Evolutionary conservation across 2,329 filamentous ascomycete species (phyloP), one percentile per base, ranked within the genome.

Genomic region (Emergomyces orientalis): DNA sequence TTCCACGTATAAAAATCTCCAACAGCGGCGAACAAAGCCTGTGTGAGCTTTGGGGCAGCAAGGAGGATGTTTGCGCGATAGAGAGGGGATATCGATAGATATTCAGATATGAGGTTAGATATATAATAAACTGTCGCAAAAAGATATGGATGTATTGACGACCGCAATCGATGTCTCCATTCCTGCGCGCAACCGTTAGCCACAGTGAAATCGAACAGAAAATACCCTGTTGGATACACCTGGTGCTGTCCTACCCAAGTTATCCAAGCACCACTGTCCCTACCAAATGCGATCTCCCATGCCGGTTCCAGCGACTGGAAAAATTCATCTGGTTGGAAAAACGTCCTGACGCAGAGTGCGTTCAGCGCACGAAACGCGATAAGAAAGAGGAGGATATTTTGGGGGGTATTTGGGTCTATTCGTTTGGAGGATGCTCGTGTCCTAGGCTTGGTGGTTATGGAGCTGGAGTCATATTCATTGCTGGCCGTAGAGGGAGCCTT

Each of bases 261-360:
- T 71, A 97, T 82, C 90, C 93, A 99, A 34, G 93, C 90, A 65
- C 89, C 89, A 74, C 87, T 89, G 17, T 81, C 74, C 2, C 79
- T 71, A 27, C 92, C 92, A 80, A 96, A 97, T 2, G 89, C 89
- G 62, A 94, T 82, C 70, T 87, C 81, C 92, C 93, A 97, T 68
- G 94, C 94, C 61, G 94, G 93, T 78, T 99, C 94, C 54, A 97
- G 84, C 1, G 91, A 89, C 73, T 99, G 94, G 72, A 94, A 99
- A 79, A 90, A 97, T 76, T 99, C 94, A 79, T 99, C 94, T 34
- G 94, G 94, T 76, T 99, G 94, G 78, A 99, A 99, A 75, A 97
- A 99, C 25, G 94, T 97, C 67, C 84, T 81, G 63, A 95, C 80
- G 65, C 82, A 85, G 69, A 94, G 81, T 39, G 91, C 87, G 77